A percentile compares a stretch with the other conserved stretches of the same genome.
Evolutionary conservation across 306 rosid species (phyloP).

Genomic region (Trifolium repens): DNA sequence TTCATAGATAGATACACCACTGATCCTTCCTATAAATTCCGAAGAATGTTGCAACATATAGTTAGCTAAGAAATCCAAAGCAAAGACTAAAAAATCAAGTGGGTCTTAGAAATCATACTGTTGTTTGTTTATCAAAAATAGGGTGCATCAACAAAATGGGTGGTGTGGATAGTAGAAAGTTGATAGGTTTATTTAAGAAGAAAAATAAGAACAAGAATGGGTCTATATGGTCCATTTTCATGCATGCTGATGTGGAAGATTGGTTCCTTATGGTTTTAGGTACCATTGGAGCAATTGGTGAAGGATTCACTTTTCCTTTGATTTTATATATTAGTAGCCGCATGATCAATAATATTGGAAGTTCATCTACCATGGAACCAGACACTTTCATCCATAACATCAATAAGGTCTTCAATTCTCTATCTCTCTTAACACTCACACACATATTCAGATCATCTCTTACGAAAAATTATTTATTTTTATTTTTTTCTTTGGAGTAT

Average conservation of each 20-base stretch:
- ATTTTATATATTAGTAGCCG: slow-evolving; percentile 42
- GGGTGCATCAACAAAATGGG: slow-evolving; percentile 32
- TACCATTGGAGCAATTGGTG: slow-evolving; percentile 69
- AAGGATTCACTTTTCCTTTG: slow-evolving; percentile 67
- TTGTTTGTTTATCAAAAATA: slow-evolving; percentile 35
- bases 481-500: too few relatives aligned
- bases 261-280: slow-evolving; percentile 67
- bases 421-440: not conserved
- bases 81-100: slow-evolving; percentile 35
- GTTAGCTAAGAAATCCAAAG: slow-evolving; percentile 12
- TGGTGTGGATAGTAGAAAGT: slow-evolving; percentile 19
- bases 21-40: slow-evolving; percentile 44
- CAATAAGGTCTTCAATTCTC: slow-evolving; percentile 40
- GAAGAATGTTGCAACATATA: not conserved
- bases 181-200: not conserved
- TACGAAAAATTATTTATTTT: too few relatives aligned
- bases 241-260: slow-evolving; percentile 76
- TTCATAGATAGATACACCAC: not conserved
- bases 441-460: too few relatives aligned
- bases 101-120: slow-evolving; percentile 21
- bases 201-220: slow-evolving; percentile 46
- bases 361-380: not conserved
- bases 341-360: slow-evolving; percentile 52
- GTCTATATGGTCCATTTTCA: slow-evolving; percentile 65
- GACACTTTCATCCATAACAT: slow-evolving; percentile 26